A percentile compares a stretch with the other conserved stretches of the same genome.
phyloP scores from a whole-genome alignment of 441 rosid species.

The Aquilaria agallochum region DNA sequence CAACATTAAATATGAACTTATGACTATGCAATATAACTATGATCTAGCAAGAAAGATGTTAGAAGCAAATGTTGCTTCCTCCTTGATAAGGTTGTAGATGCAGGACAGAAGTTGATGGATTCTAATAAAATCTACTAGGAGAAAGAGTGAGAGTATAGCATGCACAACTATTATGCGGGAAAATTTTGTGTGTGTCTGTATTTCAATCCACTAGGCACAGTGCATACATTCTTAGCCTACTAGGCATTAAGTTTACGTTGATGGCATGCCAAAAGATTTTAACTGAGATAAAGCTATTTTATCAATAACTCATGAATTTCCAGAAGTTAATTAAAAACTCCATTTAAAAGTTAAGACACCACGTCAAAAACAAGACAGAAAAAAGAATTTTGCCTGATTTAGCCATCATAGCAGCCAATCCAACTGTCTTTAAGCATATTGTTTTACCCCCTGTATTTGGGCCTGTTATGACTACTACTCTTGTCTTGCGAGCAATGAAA shows the following conservation, averaged over 20 bases:
- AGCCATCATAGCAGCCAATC: conserved; percentile 97
- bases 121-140: neutral
- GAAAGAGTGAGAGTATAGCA: neutral
- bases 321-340: neutral
- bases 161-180: too few relatives aligned
- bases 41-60: neutral
- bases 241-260: neutral
- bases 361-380: neutral
- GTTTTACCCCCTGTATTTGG: conserved; percentile 99
- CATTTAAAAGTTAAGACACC: neutral
- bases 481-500: conserved; percentile 55
- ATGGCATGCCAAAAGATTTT: conserved; percentile 1
- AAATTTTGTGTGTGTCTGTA: too few relatives aligned
- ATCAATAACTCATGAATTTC: conserved; percentile 1
- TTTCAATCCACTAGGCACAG: too few relatives aligned
- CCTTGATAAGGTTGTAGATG: neutral
- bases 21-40: conserved; percentile 6
- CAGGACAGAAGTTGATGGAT: neutral
- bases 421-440: conserved; percentile 85
- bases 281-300: conserved; percentile 1
- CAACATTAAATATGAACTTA: conserved; percentile 19
- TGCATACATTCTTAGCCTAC: neutral
- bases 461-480: conserved; percentile 89
- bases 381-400: conserved; percentile 62
- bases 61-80: conserved; percentile 3